A percentile compares a stretch with the other conserved stretches of the same genome.
phyloP scores from a whole-genome alignment of 305 asterid species.

The Petunia hybrid region DNA sequence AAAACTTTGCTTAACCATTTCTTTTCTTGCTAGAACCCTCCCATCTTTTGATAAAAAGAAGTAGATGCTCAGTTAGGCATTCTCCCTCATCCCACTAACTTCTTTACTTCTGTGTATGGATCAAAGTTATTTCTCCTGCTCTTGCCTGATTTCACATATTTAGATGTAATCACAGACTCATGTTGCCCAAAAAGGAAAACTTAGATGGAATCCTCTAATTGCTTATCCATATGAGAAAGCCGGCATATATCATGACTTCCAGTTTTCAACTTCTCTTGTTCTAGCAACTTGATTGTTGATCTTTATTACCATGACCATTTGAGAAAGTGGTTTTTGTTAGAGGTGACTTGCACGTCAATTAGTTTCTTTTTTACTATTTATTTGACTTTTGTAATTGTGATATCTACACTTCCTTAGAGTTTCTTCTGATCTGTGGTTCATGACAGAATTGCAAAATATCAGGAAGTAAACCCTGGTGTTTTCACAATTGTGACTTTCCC shows the following conservation, averaged over 20 bases:
- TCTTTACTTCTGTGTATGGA: not conserved
- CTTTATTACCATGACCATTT: slow-evolving; percentile 25
- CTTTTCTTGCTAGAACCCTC: not conserved
- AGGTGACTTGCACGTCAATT: not conserved
- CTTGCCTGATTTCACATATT: slow-evolving; percentile 29
- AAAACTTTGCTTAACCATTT: slow-evolving; percentile 21
- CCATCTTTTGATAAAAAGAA: not conserved
- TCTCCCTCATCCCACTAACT: slow-evolving; percentile 1
- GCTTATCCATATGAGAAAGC: not conserved
- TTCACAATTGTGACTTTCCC: slow-evolving; percentile 59
- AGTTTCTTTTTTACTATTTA: not conserved
- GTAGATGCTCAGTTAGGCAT: not conserved
- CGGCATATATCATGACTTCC: slow-evolving; percentile 6
- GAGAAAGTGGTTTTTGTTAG: not conserved
- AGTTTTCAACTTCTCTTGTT: slow-evolving; percentile 13
- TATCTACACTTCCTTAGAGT: slow-evolving; percentile 29
- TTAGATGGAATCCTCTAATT: slow-evolving; percentile 12
- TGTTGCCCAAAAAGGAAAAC: slow-evolving; percentile 11
- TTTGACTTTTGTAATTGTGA: slow-evolving; percentile 34
- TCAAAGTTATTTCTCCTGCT: not conserved
- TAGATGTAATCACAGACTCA: not conserved
- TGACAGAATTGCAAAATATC: slow-evolving; percentile 57
- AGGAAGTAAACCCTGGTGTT: slow-evolving; percentile 63
- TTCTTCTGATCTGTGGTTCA: slow-evolving; percentile 20
- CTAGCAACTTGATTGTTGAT: slow-evolving; percentile 3